Evolutionary conservation across 2,329 filamentous ascomycete genomes (phyloP).

Genomic region (Sarocladium kiliense): DNA sequence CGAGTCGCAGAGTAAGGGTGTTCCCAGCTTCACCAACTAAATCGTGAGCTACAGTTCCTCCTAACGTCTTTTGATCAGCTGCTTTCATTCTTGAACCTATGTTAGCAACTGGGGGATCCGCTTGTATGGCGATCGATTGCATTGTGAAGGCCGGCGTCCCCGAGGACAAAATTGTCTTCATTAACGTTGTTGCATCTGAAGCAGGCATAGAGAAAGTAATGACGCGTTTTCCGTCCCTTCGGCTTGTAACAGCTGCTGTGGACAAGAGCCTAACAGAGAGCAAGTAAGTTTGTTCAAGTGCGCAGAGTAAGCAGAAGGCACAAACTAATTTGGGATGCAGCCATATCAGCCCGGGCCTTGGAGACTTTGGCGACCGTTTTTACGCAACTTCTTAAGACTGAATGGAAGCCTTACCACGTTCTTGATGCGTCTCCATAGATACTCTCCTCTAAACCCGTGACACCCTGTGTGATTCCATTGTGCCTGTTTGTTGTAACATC

Average conservation of each 20-base stretch:
- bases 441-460: too few species aligned
- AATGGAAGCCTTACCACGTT: too few species aligned
- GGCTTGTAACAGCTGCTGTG: not conserved
- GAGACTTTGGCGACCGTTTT: not conserved
- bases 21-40: not conserved
- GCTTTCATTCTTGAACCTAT: constrained; percentile 18
- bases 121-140: constrained; percentile 10
- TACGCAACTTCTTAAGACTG: not conserved
- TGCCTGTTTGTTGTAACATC: too few species aligned
- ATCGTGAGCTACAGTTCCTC: not conserved
- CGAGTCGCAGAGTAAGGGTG: constrained; percentile 14
- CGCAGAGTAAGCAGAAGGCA: too few species aligned
- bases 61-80: constrained; percentile 11
- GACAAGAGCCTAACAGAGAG: not conserved
- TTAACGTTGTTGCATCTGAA: not conserved
- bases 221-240: not conserved
- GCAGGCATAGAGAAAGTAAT: not conserved
- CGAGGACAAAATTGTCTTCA: not conserved
- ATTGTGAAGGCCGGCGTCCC: not conserved
- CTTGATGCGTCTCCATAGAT: too few species aligned
- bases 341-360: not conserved
- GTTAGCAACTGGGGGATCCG: constrained; percentile 19
- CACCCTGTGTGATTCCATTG: too few species aligned
- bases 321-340: not conserved
- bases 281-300: not conserved